Percentiles rank a stretch among this genome's conserved stretches.
These are phyloP conservation scores for Diaporthe sp. DNA, from an alignment of 2,329 filamentous ascomycete genomes.

Conservation along the genomic window DNA sequence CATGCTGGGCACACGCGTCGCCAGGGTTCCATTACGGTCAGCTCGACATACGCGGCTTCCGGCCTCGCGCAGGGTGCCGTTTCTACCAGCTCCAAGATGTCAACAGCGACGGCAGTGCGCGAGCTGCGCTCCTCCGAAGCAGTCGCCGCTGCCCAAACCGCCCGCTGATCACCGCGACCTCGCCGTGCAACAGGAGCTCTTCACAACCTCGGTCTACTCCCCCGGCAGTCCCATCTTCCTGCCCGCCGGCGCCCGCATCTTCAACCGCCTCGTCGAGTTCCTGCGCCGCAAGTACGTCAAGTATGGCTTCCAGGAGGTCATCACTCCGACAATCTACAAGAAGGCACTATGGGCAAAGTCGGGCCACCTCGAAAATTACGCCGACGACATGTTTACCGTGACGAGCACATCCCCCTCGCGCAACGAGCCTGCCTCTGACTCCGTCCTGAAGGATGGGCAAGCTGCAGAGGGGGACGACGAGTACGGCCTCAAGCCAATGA, in stretches of 20 bases:
- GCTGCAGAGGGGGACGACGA: slow-evolving; percentile 68
- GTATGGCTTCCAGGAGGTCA: slow-evolving; percentile 89
- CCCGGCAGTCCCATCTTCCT: slow-evolving; percentile 88
- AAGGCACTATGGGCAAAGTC: slow-evolving; percentile 87
- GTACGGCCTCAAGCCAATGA: slow-evolving; percentile 92
- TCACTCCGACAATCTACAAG: slow-evolving; percentile 92
- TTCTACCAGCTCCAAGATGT: neutral
- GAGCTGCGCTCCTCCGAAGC: slow-evolving; percentile 41
- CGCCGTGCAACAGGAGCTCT: slow-evolving; percentile 76
- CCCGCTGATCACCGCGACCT: slow-evolving; percentile 68
- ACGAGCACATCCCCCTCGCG: slow-evolving; percentile 61
- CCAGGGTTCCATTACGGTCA: slow-evolving; percentile 35
- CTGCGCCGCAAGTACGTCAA: slow-evolving; percentile 84
- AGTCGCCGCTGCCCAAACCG: slow-evolving; percentile 39
- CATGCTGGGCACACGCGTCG: slow-evolving; percentile 42
- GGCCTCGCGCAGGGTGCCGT: neutral
- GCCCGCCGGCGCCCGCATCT: slow-evolving; percentile 82
- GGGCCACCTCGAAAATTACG: slow-evolving; percentile 89
- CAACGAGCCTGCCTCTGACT: slow-evolving; percentile 36
- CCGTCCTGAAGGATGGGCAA: slow-evolving; percentile 40
- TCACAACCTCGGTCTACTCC: slow-evolving; percentile 82
- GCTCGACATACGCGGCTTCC: neutral
- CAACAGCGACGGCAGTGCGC: slow-evolving; percentile 42
- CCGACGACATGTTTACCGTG: slow-evolving; percentile 92
- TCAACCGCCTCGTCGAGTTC: slow-evolving; percentile 85